A percentile compares a stretch with the other conserved stretches of the same genome.
Evolutionary conservation across 2,329 filamentous ascomycete species (phyloP).

Genomic region (Colletotrichum sp.): DNA sequence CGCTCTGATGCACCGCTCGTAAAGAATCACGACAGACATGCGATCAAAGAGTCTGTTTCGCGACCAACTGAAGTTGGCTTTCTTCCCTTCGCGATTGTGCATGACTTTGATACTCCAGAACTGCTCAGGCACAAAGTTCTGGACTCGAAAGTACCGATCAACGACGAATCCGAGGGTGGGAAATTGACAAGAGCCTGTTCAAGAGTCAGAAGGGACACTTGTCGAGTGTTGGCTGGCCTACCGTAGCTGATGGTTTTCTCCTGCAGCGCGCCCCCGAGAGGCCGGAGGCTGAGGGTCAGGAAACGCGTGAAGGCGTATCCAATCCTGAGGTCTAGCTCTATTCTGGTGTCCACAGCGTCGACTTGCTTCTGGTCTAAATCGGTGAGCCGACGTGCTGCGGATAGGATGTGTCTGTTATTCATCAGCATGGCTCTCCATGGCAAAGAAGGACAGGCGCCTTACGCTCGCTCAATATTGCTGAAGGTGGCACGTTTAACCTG

Average conservation of each 20-base stretch:
- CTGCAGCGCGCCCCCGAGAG: slow-evolving; percentile 70
- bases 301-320: slow-evolving; percentile 92
- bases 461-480: slow-evolving; percentile 95
- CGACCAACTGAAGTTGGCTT: slow-evolving; percentile 84
- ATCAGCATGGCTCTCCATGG: background rate
- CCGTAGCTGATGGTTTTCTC: slow-evolving; percentile 81
- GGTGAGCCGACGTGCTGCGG: slow-evolving; percentile 78
- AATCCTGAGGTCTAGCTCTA: slow-evolving; percentile 91
- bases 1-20: slow-evolving; percentile 81
- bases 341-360: slow-evolving; percentile 84
- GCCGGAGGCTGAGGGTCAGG: slow-evolving; percentile 78
- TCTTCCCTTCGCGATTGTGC: slow-evolving; percentile 77
- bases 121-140: slow-evolving; percentile 88
- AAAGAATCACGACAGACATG: slow-evolving; percentile 78
- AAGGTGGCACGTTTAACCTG: slow-evolving; percentile 87
- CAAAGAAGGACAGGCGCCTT: slow-evolving; percentile 33
- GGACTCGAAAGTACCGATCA: slow-evolving; percentile 91
- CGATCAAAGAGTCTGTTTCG: slow-evolving; percentile 87
- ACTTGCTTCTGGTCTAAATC: slow-evolving; percentile 85
- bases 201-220: slow-evolving; percentile 16
- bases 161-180: slow-evolving; percentile 97
- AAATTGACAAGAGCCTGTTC: slow-evolving; percentile 86
- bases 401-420: slow-evolving; percentile 75
- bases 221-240: slow-evolving; percentile 37
- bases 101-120: slow-evolving; percentile 94